Evolutionary conservation across 2,329 filamentous ascomycete species (phyloP).

Genomic region (Calonectria ilicicola): DNA sequence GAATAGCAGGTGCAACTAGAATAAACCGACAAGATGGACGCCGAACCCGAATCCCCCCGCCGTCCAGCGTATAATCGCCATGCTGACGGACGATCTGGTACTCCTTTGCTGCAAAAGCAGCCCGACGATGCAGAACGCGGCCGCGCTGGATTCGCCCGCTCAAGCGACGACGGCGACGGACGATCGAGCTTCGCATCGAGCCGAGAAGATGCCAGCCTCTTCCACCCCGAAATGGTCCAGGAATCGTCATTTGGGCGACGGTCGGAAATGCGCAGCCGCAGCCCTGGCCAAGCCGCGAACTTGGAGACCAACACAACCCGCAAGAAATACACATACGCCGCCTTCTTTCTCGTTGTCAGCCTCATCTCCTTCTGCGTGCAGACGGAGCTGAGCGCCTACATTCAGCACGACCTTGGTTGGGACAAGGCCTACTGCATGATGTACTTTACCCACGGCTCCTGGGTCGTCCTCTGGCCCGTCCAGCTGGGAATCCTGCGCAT

Average conservation of each 20-base stretch:
- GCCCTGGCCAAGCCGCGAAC: conserved; percentile 66
- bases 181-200: conserved; percentile 34
- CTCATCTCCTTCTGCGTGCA: conserved; percentile 91
- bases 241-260: conserved; percentile 52
- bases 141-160: conserved; percentile 31
- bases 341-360: conserved; percentile 84
- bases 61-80: conserved; percentile 61
- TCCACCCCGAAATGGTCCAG: conserved; percentile 43
- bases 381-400: conserved; percentile 95
- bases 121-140: conserved; percentile 45
- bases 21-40: conserved; percentile 53
- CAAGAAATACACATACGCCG: conserved; percentile 89
- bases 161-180: conserved; percentile 28
- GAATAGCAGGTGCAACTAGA: conserved; percentile 43
- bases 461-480: conserved; percentile 88
- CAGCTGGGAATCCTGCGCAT: conserved; percentile 85
- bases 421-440: conserved; percentile 99
- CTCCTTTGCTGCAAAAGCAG: conserved; percentile 55
- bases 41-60: conserved; percentile 48
- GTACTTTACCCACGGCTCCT: conserved; percentile 96
- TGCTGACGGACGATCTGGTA: conserved; percentile 57
- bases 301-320: conserved; percentile 63
- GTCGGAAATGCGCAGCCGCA: conserved; percentile 81
- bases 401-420: conserved; percentile 93
- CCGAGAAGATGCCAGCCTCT: conserved; percentile 39